These are phyloP conservation scores for Dovyalis caffra DNA, from an alignment of 345 rosid genomes.

Conservation along the genomic window DNA sequence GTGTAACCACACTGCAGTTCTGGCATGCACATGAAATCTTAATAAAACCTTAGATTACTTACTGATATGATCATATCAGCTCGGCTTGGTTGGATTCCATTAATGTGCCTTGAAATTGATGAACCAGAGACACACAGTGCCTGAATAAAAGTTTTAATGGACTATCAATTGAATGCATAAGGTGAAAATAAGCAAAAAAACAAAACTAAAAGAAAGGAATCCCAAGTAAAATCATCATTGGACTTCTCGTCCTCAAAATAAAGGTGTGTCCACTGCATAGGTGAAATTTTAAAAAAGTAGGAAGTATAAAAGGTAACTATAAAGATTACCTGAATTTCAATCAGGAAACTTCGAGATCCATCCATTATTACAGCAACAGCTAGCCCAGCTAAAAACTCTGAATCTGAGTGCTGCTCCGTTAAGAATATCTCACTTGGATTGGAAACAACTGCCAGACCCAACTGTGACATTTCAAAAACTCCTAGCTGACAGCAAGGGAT, in stretches of 20 bases:
- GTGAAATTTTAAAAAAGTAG: not conserved
- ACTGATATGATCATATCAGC: conserved; percentile 94
- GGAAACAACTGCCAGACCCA: conserved; percentile 69
- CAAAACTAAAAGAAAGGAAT: not conserved
- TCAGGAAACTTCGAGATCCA: conserved; percentile 82
- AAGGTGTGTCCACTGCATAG: too few relatives aligned
- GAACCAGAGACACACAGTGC: conserved; percentile 75
- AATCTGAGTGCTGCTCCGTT: conserved; percentile 64
- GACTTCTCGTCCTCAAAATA: not conserved
- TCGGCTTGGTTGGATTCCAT: conserved; percentile 76
- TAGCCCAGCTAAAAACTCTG: conserved; percentile 81
- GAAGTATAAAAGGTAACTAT: not conserved
- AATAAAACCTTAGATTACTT: conserved; percentile 29
- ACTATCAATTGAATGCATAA: conserved; percentile 7
- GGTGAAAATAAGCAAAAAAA: not conserved
- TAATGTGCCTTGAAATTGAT: conserved; percentile 64
- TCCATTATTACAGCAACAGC: conserved; percentile 92
- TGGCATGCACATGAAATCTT: conserved; percentile 8
- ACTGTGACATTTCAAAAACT: conserved; percentile 80
- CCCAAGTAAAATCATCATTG: not conserved
- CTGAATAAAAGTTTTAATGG: conserved; percentile 33
- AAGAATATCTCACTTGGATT: conserved; percentile 84
- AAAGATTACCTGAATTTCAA: conserved; percentile 73
- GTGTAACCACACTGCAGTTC: not conserved
- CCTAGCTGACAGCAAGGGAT: conserved; percentile 65